Conservation (phyloP, 495 filamentous ascomycete species). For the Hypoxylon rickii region DNA sequence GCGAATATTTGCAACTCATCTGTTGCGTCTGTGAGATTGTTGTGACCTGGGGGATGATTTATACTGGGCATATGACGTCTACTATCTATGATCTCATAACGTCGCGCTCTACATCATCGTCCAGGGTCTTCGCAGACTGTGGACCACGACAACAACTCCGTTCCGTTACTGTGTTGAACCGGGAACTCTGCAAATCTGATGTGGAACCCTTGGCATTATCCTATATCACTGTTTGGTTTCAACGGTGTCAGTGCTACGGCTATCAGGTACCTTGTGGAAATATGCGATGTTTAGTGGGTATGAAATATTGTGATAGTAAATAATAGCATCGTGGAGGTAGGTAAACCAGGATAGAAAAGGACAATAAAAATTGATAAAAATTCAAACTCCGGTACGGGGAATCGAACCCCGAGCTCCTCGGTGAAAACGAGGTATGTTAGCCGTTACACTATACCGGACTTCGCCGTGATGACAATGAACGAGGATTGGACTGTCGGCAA, state of each 20-base stretch:
- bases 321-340: no score
- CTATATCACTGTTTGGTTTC: no score
- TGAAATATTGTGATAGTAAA: no score
- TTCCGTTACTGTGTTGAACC: background rate
- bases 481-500: no score
- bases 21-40: background rate
- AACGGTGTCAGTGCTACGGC: no score
- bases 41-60: background rate
- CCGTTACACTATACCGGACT: constrained; percentile 55
- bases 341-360: no score
- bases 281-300: no score
- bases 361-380: no score
- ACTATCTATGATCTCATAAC: constrained; percentile 16
- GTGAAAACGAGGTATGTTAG: constrained; percentile 57
- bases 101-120: background rate
- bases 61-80: background rate
- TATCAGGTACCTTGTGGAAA: no score
- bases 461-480: no score
- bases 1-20: background rate
- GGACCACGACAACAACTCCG: background rate
- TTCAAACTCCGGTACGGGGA: constrained; percentile 54
- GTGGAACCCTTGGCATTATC: background rate
- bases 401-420: constrained; percentile 57
- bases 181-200: background rate
- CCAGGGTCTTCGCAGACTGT: background rate